Percentiles rank a stretch among this genome's conserved stretches.
phyloP scores from a whole-genome alignment of 371 early-diverging fungal genomes.

The Actinomortierella ambigua region DNA sequence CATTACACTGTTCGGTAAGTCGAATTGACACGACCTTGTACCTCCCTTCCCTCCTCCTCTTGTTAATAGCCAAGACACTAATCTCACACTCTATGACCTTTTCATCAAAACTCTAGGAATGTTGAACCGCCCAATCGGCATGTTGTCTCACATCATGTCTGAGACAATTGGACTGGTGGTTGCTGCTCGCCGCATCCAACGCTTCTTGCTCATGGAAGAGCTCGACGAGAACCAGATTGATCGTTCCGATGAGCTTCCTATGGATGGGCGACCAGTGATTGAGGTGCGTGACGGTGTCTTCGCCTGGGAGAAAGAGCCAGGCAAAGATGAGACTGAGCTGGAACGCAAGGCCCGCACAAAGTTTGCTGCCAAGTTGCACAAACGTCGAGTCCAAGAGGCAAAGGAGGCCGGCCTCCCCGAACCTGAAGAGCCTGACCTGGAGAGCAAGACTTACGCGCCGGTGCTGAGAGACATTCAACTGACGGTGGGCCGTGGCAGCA shows the following conservation, averaged over 20 bases:
- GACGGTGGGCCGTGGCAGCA: slow-evolving; percentile 13
- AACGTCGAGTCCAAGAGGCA: slow-evolving; percentile 30
- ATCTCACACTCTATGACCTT: too few species aligned
- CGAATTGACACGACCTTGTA: too few species aligned
- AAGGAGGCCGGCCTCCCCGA: slow-evolving; percentile 26
- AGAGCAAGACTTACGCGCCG: slow-evolving; percentile 35
- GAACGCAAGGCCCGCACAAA: slow-evolving; percentile 23
- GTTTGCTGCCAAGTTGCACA: slow-evolving; percentile 23
- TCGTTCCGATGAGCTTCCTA: too few species aligned
- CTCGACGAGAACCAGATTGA: neutral
- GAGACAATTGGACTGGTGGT: slow-evolving; percentile 20
- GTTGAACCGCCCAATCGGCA: slow-evolving; percentile 4
- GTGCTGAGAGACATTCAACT: slow-evolving; percentile 26
- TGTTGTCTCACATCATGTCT: slow-evolving; percentile 16
- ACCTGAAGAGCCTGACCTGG: slow-evolving; percentile 18
- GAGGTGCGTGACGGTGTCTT: neutral
- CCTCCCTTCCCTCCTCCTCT: too few species aligned
- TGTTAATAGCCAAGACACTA: too few species aligned
- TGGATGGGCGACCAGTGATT: neutral
- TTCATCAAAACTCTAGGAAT: too few species aligned
- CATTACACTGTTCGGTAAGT: slow-evolving; percentile 7
- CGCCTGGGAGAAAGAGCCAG: neutral
- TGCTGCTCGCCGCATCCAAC: slow-evolving; percentile 27
- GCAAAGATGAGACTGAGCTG: slow-evolving; percentile 32
- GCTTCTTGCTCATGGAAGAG: slow-evolving; percentile 34